These are phyloP conservation scores for Lojkania enalia DNA, from an alignment of 2,329 filamentous ascomycete genomes.

Conservation along the genomic window DNA sequence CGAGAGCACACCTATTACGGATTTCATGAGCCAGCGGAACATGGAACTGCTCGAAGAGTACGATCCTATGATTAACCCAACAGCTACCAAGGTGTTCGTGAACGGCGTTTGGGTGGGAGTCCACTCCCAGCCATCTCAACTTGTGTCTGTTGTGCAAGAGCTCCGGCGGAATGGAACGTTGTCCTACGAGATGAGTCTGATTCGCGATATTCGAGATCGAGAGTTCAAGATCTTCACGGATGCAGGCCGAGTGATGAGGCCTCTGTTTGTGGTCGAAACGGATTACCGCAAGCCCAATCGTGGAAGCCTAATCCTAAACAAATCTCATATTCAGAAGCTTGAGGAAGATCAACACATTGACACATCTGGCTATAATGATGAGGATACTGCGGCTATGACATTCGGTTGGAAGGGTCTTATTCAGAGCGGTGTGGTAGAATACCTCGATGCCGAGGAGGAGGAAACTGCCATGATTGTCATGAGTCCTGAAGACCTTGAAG, in stretches of 20 bases:
- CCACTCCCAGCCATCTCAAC: constrained; percentile 81
- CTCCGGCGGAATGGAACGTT: constrained; percentile 81
- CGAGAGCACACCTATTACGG: constrained; percentile 83
- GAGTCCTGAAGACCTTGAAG: constrained; percentile 91
- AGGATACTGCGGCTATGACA: constrained; percentile 62
- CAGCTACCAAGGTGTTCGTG: constrained; percentile 96
- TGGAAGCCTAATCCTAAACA: constrained; percentile 79
- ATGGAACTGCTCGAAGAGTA: constrained; percentile 99
- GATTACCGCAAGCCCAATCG: constrained; percentile 73
- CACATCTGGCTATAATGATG: constrained; percentile 58
- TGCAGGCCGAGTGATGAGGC: constrained; percentile 90
- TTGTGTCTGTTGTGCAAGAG: constrained; percentile 77
- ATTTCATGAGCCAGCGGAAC: constrained; percentile 93
- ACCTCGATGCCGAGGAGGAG: constrained; percentile 96
- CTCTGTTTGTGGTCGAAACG: constrained; percentile 91
- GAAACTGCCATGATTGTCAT: constrained; percentile 99
- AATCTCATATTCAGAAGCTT: constrained; percentile 79
- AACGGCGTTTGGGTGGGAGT: constrained; percentile 99
- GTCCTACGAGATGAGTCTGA: constrained; percentile 88
- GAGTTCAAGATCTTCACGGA: constrained; percentile 99
- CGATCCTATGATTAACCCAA: constrained; percentile 66
- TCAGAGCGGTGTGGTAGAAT: constrained; percentile 84
- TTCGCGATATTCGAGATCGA: constrained; percentile 93
- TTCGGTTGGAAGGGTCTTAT: constrained; percentile 91
- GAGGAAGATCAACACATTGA: constrained; percentile 71